Evolutionary conservation across 352 stramenopile species (phyloP).

Genomic region (Phytophthora kernoviae): DNA sequence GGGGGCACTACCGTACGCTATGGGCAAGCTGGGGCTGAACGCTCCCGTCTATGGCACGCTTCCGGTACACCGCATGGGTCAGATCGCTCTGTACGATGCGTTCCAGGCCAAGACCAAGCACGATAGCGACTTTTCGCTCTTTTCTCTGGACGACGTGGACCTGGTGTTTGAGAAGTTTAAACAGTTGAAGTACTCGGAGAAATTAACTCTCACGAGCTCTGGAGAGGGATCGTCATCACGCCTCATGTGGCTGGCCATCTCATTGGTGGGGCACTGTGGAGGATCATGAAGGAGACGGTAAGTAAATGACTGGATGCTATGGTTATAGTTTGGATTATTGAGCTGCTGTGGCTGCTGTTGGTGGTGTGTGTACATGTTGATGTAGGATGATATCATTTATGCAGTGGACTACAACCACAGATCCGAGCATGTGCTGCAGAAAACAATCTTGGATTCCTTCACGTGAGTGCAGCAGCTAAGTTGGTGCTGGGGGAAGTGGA

Average conservation of each 20-base stretch:
- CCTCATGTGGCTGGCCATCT: constrained; percentile 94
- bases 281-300: constrained; percentile 94
- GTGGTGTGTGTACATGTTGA: background rate
- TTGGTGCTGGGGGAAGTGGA: background rate
- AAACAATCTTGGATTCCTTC: constrained; percentile 94
- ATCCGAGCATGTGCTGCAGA: constrained; percentile 94
- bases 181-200: constrained; percentile 96
- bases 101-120: constrained; percentile 93
- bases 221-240: constrained; percentile 92
- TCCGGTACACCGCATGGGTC: constrained; percentile 96
- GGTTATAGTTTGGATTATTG: background rate
- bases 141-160: constrained; percentile 94
- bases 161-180: constrained; percentile 92
- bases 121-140: constrained; percentile 91
- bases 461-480: constrained; percentile 51
- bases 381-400: constrained; percentile 93
- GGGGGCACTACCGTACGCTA: constrained; percentile 89
- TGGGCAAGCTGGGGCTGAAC: constrained; percentile 83
- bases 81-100: constrained; percentile 96
- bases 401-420: constrained; percentile 94
- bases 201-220: constrained; percentile 85
- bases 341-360: background rate
- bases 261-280: constrained; percentile 94
- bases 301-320: background rate
- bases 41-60: constrained; percentile 94